Conservation (phyloP, 352 stramenopile species). For the Pythium aphanidermatum region DNA sequence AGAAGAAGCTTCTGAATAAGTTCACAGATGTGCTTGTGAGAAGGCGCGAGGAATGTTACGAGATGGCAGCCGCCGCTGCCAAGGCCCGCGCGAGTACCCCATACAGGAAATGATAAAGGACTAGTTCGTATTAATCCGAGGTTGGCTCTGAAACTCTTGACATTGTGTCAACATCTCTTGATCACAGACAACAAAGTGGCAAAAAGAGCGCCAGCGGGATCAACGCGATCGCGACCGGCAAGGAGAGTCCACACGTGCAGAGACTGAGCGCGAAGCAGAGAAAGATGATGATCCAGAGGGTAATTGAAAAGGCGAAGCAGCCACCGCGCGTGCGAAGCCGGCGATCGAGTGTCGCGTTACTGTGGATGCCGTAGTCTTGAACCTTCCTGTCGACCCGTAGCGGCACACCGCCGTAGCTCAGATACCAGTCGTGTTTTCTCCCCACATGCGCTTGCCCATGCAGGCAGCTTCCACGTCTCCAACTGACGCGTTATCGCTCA, state of each 20-base stretch:
- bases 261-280: slow-evolving; percentile 61
- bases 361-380: slow-evolving; percentile 61
- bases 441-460: no score
- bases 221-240: slow-evolving; percentile 48
- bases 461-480: slow-evolving; percentile 3
- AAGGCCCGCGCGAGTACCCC: neutral
- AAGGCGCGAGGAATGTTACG: slow-evolving; percentile 37
- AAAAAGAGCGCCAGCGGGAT: slow-evolving; percentile 55
- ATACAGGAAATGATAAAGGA: neutral
- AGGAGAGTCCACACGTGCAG: slow-evolving; percentile 65
- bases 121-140: neutral
- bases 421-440: slow-evolving; percentile 26
- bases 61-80: neutral
- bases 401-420: slow-evolving; percentile 59
- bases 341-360: slow-evolving; percentile 53
- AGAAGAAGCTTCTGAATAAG: slow-evolving; percentile 27
- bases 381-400: slow-evolving; percentile 38
- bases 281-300: slow-evolving; percentile 75
- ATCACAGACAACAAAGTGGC: slow-evolving; percentile 64
- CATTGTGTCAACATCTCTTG: no score
- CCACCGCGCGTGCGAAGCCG: slow-evolving; percentile 39
- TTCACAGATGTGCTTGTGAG: slow-evolving; percentile 48
- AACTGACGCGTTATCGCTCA: slow-evolving; percentile 20
- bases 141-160: neutral
- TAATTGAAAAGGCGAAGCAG: slow-evolving; percentile 71